phyloP scores from a whole-genome alignment of 768 basidiomycete genomes.

The Boletus rubescentipes region DNA sequence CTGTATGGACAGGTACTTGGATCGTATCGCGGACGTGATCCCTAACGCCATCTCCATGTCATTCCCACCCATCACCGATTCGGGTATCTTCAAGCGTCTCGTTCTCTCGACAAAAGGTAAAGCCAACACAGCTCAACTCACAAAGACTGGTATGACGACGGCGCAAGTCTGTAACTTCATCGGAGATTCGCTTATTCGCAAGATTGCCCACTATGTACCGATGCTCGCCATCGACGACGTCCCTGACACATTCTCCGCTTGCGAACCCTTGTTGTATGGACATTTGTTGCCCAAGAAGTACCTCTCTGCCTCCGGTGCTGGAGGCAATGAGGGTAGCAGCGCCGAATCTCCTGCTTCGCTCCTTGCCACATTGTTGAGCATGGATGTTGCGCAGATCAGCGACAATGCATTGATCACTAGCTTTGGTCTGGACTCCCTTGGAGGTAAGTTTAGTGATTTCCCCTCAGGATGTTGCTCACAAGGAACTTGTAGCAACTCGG shows the following conservation, averaged over 20 bases:
- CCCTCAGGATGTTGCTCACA: neutral
- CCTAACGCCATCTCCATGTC: slow-evolving; percentile 35
- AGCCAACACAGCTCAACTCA: slow-evolving; percentile 30
- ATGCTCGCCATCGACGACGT: slow-evolving; percentile 27
- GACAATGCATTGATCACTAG: slow-evolving; percentile 31
- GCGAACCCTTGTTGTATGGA: slow-evolving; percentile 28
- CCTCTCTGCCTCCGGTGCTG: slow-evolving; percentile 14
- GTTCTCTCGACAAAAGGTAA: slow-evolving; percentile 27
- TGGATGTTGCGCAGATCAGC: slow-evolving; percentile 29
- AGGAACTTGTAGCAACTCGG: slow-evolving; percentile 21
- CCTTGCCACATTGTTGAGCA: slow-evolving; percentile 24
- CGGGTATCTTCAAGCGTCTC: slow-evolving; percentile 35
- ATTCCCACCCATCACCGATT: slow-evolving; percentile 35
- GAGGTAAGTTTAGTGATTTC: slow-evolving; percentile 16
- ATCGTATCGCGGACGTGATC: slow-evolving; percentile 30
- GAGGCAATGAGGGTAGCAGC: slow-evolving; percentile 8
- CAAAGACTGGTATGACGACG: slow-evolving; percentile 33
- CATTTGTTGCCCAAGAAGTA: slow-evolving; percentile 25
- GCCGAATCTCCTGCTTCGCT: slow-evolving; percentile 26
- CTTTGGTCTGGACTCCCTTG: slow-evolving; percentile 26
- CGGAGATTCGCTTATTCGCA: slow-evolving; percentile 30
- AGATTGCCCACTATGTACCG: slow-evolving; percentile 31
- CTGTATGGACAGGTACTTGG: slow-evolving; percentile 25
- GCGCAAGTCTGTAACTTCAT: slow-evolving; percentile 34
- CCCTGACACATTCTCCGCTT: slow-evolving; percentile 25